Base-by-base conservation (phyloP, 2,329 filamentous ascomycete genomes). In the Septoria linicola region DNA sequence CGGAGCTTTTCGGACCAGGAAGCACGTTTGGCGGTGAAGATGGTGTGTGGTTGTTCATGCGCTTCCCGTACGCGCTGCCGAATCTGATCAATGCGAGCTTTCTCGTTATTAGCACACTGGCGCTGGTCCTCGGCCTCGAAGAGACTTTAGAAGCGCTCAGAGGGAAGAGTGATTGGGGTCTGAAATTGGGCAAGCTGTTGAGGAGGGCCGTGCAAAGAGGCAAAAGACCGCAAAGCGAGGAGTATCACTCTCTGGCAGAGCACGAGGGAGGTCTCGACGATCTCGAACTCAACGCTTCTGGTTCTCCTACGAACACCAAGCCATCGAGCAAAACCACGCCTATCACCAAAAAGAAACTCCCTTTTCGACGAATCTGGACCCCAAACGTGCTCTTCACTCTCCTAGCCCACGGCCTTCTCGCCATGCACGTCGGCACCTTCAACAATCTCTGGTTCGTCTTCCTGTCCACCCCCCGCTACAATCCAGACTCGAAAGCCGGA, bases 1-100 rank as follows among this genome's bases (percentile, higher is more conserved):
- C 85, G 0, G 68, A 69, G 0, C 46, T 86, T 0, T 88, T 89
- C 62, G 84, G 82, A 0, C 76, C 80, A 3, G 77, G 74, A 0
- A 81, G 81, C 0, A 55, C 75, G 0, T 66, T 87, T 25, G 80
- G 80, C 1, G 80, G 80, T 0, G 70, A 77, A 47, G 54, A 76
- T 40, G 83, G 82, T 0, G 82, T 83, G 1, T 51, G 55, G 30
- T 70, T 75, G 55, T 87, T 85, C 82, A 81, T 87, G 74, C 73
- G 70, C 16, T 88, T 82, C 68, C 85, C 85, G 0, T 89, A 85
- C 68, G 83, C 83, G 1, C 70, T 89, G 32, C 86, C 86, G 0
- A 88, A 86, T 61, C 68, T 89, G 0, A 72, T 87, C 42, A 87
- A 82, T 61, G 82, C 81, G 1, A 54, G 77, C 0, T 82, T 85